phyloP scores from a whole-genome alignment of 2,329 filamentous ascomycete genomes.

The Xylariaceae sp. region DNA sequence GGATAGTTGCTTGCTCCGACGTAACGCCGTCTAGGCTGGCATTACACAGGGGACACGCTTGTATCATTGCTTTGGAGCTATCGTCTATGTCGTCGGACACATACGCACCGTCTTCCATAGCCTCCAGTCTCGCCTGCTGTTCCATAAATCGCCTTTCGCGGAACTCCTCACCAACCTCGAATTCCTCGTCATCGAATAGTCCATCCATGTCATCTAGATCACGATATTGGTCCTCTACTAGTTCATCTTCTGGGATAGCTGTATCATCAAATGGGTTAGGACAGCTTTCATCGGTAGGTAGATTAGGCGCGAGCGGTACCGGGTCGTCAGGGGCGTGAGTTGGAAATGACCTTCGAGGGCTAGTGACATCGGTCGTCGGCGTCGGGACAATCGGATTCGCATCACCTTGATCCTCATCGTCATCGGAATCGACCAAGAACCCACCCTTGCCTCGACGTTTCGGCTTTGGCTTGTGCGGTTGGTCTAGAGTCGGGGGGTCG shows the following conservation, averaged over 20 bases:
- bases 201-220: slow-evolving; percentile 53
- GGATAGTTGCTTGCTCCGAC: slow-evolving; percentile 68
- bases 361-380: slow-evolving; percentile 3
- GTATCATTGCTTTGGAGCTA: slow-evolving; percentile 33
- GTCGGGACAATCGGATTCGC: slow-evolving; percentile 2
- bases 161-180: slow-evolving; percentile 61
- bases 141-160: slow-evolving; percentile 70
- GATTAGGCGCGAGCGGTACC: slow-evolving; percentile 13
- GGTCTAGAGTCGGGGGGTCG: neutral
- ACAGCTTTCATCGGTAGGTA: slow-evolving; percentile 28
- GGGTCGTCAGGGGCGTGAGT: slow-evolving; percentile 9
- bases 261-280: slow-evolving; percentile 19
- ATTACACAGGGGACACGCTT: slow-evolving; percentile 75
- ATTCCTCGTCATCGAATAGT: slow-evolving; percentile 49
- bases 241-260: slow-evolving; percentile 21
- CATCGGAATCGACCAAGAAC: slow-evolving; percentile 70
- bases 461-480: slow-evolving; percentile 14
- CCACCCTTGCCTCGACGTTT: slow-evolving; percentile 47
- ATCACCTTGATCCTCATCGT: slow-evolving; percentile 40
- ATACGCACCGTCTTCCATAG: slow-evolving; percentile 49
- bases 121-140: slow-evolving; percentile 67
- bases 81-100: slow-evolving; percentile 35
- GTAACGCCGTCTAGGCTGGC: slow-evolving; percentile 58
- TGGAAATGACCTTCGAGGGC: neutral
- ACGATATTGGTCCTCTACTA: slow-evolving; percentile 33